A percentile compares a stretch with the other conserved stretches of the same genome.
Evolutionary conservation across 139 green algal genomes (phyloP).

Genomic region (Volvox africanus): DNA sequence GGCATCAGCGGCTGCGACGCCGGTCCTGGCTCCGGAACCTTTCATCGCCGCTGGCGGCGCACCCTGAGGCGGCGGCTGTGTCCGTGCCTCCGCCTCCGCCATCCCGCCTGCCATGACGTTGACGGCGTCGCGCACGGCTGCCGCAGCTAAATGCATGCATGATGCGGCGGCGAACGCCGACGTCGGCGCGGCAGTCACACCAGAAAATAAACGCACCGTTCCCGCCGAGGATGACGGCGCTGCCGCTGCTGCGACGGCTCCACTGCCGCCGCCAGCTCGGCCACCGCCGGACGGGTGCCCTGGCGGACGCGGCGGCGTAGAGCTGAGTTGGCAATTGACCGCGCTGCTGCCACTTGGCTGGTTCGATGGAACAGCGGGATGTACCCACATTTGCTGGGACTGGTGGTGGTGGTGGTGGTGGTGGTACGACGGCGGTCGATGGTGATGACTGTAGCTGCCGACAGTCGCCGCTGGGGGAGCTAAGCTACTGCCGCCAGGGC

Average conservation of each 20-base stretch:
- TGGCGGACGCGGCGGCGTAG: not conserved
- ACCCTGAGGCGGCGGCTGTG: not conserved
- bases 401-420: not conserved
- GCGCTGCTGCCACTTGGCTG: not conserved
- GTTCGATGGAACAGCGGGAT: not conserved
- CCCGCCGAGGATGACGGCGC: not conserved
- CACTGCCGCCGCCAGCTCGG: not conserved
- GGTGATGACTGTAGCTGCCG: conserved; percentile 9
- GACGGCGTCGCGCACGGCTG: not conserved
- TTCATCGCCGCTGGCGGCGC: not conserved
- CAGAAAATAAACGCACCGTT: not conserved
- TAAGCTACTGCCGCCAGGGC: not conserved
- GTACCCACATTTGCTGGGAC: not conserved
- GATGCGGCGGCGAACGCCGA: not conserved
- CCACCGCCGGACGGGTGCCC: not conserved
- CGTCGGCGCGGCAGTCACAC: not conserved
- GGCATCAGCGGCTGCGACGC: not conserved
- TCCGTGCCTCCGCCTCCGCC: not conserved
- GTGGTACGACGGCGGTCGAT: not conserved
- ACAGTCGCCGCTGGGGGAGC: not conserved
- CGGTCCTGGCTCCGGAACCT: not conserved
- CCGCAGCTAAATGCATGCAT: not conserved
- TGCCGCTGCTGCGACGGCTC: not conserved
- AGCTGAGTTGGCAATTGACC: not conserved
- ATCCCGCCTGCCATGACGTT: not conserved